These are phyloP conservation scores for Didymella lethalis DNA, from an alignment of 2,329 filamentous ascomycete species.

Conservation along the genomic window DNA sequence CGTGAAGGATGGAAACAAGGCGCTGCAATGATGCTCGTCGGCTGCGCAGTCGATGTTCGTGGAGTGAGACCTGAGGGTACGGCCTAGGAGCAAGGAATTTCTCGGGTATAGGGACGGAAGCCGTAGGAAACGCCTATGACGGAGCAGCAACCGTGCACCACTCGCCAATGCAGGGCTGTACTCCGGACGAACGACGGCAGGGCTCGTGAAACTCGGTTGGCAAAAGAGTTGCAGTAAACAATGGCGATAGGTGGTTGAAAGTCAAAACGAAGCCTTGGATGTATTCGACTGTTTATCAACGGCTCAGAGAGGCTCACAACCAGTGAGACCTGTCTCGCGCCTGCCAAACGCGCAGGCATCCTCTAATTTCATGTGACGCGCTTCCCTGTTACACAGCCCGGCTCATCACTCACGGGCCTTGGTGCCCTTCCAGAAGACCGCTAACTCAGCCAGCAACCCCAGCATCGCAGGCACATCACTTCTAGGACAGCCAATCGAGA, in stretches of 20 bases:
- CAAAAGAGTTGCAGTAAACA: constrained; percentile 17
- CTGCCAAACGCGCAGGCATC: constrained; percentile 18
- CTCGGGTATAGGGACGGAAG: constrained; percentile 33
- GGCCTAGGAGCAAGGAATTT: constrained; percentile 30
- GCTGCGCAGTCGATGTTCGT: constrained; percentile 29
- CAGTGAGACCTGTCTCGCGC: constrained; percentile 18
- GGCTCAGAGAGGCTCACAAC: constrained; percentile 7
- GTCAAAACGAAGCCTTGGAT: not conserved
- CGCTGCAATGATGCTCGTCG: constrained; percentile 15
- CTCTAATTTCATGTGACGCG: constrained; percentile 37
- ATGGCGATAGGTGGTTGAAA: constrained; percentile 14
- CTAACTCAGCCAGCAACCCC: constrained; percentile 18
- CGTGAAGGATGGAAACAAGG: constrained; percentile 12
- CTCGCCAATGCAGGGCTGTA: constrained; percentile 21
- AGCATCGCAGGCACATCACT: constrained; percentile 18
- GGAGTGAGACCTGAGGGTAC: constrained; percentile 29
- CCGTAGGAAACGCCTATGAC: constrained; percentile 27
- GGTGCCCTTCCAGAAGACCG: constrained; percentile 19
- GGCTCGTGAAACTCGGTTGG: constrained; percentile 15
- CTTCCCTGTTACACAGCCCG: constrained; percentile 30
- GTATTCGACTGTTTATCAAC: constrained; percentile 11
- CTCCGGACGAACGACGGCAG: constrained; percentile 18
- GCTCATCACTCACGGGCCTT: constrained; percentile 12
- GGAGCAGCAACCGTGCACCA: constrained; percentile 18
- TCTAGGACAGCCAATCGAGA: constrained; percentile 28